Evolutionary conservation across 179 eudicot species (phyloP).

Genomic region (Nepenthes alata): DNA sequence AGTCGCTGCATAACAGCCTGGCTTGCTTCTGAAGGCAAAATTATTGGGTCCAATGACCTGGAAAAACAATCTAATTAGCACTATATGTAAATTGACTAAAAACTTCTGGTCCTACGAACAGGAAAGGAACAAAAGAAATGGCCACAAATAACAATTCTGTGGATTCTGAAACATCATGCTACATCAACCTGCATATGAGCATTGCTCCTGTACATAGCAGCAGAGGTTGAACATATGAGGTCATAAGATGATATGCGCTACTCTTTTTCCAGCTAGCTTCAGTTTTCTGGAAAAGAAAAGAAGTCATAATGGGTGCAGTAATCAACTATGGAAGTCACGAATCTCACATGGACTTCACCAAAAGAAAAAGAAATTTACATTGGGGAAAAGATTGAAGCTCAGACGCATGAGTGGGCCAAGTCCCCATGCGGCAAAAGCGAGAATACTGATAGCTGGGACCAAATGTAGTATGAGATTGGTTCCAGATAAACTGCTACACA

Average conservation of each 20-base stretch:
- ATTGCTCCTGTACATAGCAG: slow-evolving; percentile 43
- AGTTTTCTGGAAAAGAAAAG: slow-evolving; percentile 24
- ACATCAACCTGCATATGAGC: slow-evolving; percentile 37
- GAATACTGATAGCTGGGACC: slow-evolving; percentile 53
- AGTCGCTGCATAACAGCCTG: slow-evolving; percentile 44
- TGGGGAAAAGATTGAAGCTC: slow-evolving; percentile 42
- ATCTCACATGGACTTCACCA: not conserved
- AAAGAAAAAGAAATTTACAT: slow-evolving; percentile 25
- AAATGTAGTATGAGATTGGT: slow-evolving; percentile 41
- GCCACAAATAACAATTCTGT: not conserved
- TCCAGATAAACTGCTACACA: slow-evolving; percentile 33
- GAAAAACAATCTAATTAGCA: slow-evolving; percentile 9
- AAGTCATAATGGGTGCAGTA: not conserved
- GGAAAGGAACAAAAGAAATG: not conserved
- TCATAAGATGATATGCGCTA: slow-evolving; percentile 19
- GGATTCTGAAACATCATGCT: not conserved
- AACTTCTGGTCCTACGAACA: not conserved
- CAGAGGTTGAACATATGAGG: slow-evolving; percentile 39
- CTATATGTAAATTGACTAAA: not conserved
- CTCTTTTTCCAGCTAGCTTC: slow-evolving; percentile 35
- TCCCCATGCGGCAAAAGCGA: slow-evolving; percentile 64
- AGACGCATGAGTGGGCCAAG: slow-evolving; percentile 54
- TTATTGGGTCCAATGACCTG: slow-evolving; percentile 40
- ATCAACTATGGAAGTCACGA: not conserved
- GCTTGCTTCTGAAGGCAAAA: slow-evolving; percentile 41